Conservation (phyloP, 768 basidiomycete species). For the Galerina sulciceps region DNA sequence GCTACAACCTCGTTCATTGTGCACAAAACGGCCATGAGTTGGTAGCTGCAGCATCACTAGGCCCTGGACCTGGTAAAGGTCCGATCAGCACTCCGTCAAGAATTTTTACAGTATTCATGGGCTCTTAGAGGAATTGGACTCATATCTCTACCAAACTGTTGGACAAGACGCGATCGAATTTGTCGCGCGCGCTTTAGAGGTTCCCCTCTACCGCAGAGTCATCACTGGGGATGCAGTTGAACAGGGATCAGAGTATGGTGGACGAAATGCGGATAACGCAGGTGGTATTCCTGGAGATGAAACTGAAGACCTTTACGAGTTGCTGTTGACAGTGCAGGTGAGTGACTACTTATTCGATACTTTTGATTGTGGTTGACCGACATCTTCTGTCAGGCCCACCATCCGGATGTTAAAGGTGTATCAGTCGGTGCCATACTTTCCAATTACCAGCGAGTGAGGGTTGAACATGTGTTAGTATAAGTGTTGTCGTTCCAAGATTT, state of each 20-base stretch:
- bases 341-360: background rate
- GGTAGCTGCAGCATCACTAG: slow-evolving; percentile 85
- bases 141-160: slow-evolving; percentile 98
- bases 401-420: slow-evolving; percentile 85
- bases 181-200: slow-evolving; percentile 82
- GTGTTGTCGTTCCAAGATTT: background rate
- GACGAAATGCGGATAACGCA: slow-evolving; percentile 47
- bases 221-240: slow-evolving; percentile 85
- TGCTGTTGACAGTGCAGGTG: slow-evolving; percentile 82
- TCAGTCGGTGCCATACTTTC: slow-evolving; percentile 97
- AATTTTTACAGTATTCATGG: slow-evolving; percentile 24
- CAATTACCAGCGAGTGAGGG: slow-evolving; percentile 94
- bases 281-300: slow-evolving; percentile 81
- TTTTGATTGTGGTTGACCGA: background rate
- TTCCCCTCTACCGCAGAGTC: slow-evolving; percentile 82
- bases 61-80: slow-evolving; percentile 89
- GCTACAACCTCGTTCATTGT: slow-evolving; percentile 94
- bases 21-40: slow-evolving; percentile 84
- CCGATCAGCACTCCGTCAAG: slow-evolving; percentile 29
- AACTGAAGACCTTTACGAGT: slow-evolving; percentile 87
- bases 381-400: slow-evolving; percentile 50
- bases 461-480: slow-evolving; percentile 89
- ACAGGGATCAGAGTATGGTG: slow-evolving; percentile 86
- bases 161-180: slow-evolving; percentile 92
- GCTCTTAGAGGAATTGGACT: slow-evolving; percentile 92